A percentile compares a stretch with the other conserved stretches of the same genome.
These are phyloP conservation scores for Umbelopsis sp. DNA, from an alignment of 192 early-diverging fungal genomes.

Conservation along the genomic window DNA sequence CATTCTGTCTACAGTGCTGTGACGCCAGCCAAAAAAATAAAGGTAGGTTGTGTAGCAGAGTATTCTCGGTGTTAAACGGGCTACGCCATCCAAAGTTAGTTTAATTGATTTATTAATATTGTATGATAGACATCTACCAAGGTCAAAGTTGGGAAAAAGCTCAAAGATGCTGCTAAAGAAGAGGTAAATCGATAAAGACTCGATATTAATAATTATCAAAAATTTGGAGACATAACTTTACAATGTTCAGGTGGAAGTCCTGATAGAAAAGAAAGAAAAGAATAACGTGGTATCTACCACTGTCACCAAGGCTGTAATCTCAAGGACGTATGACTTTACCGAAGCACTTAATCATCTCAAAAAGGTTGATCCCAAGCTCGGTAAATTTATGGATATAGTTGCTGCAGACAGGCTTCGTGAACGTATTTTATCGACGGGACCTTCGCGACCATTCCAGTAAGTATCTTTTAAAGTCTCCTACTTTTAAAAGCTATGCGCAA, in stretches of 20 bases:
- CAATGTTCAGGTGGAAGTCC: neutral
- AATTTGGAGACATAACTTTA: neutral
- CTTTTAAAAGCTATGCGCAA: no score
- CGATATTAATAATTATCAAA: no score
- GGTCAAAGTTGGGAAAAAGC: neutral
- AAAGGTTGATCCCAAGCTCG: conserved; percentile 47
- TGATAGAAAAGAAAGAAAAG: neutral
- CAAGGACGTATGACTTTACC: conserved; percentile 25
- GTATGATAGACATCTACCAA: no score
- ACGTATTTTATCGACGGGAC: conserved; percentile 32
- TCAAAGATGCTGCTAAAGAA: neutral
- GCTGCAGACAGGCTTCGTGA: conserved; percentile 40
- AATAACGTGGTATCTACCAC: neutral
- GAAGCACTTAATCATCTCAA: conserved; percentile 47
- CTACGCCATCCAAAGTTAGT: neutral
- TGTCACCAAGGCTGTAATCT: neutral
- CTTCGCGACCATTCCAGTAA: conserved; percentile 33
- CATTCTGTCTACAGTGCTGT: neutral
- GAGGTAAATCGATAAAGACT: neutral
- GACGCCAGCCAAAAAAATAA: neutral
- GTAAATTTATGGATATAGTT: conserved; percentile 39
- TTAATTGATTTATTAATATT: no score
- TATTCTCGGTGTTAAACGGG: no score
- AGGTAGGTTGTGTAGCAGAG: neutral
- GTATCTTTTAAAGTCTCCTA: no score